A percentile compares a stretch with the other conserved stretches of the same genome.
Conservation (phyloP, 129 eudicot genomes). For the carrot (Daucus carota) region DNA sequence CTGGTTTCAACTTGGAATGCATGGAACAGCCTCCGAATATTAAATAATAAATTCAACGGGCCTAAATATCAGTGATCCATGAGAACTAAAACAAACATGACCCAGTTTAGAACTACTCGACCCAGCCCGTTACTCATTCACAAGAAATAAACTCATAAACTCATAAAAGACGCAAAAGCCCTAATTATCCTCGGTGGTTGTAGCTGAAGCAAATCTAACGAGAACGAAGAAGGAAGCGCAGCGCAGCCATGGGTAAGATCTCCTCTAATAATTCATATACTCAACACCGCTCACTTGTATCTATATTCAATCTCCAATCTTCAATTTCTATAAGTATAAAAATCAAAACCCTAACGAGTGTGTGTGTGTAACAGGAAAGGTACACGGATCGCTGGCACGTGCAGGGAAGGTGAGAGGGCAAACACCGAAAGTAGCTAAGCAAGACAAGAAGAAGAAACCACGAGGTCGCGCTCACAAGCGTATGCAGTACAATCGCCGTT, state of each 20-base stretch:
- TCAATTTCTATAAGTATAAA: too few species aligned
- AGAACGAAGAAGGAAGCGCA: not conserved
- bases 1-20: too few species aligned
- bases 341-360: not conserved
- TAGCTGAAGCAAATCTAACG: not conserved
- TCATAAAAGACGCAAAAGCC: too few species aligned
- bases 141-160: not conserved
- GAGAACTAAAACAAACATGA: not conserved
- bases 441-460: constrained; percentile 91
- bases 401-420: constrained; percentile 93
- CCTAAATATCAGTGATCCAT: not conserved
- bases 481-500: constrained; percentile 83
- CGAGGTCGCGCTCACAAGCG: constrained; percentile 94
- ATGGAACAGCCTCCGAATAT: too few species aligned
- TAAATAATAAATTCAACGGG: not conserved
- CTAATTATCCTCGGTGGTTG: not conserved
- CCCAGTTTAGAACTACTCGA: not conserved
- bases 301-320: too few species aligned
- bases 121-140: not conserved
- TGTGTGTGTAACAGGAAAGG: constrained; percentile 48
- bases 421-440: constrained; percentile 85
- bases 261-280: too few species aligned
- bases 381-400: constrained; percentile 90
- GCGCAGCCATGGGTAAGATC: not conserved
- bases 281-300: too few species aligned